Evolutionary conservation across 768 basidiomycete species (phyloP).

Genomic region (Gymnopilus dilepis): DNA sequence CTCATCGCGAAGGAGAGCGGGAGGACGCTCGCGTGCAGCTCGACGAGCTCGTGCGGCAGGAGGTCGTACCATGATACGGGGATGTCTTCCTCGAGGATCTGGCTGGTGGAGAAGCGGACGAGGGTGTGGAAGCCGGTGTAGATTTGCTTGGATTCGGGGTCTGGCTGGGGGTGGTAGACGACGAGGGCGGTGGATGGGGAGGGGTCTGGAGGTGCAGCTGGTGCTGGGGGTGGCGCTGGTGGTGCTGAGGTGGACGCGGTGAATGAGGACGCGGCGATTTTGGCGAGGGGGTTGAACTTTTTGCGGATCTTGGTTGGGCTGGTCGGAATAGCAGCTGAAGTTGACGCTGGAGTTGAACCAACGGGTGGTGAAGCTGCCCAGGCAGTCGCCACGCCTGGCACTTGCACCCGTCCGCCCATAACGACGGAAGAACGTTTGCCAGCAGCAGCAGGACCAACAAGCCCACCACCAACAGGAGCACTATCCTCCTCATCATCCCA

Average conservation of each 20-base stretch:
- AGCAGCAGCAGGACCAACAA: not conserved
- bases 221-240: not conserved
- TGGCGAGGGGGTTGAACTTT: constrained; percentile 16
- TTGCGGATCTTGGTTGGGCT: not conserved
- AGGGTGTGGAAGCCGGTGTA: constrained; percentile 43
- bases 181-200: not conserved
- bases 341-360: not conserved
- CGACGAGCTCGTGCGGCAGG: constrained; percentile 68
- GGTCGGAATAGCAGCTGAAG: not conserved
- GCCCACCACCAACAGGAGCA: constrained; percentile 9
- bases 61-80: constrained; percentile 61
- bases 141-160: constrained; percentile 15
- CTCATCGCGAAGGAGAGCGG: constrained; percentile 19
- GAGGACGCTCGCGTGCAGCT: constrained; percentile 53
- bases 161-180: not conserved
- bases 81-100: constrained; percentile 72
- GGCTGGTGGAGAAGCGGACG: constrained; percentile 70
- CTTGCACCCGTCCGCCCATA: not conserved
- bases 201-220: not conserved
- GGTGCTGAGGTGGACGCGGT: not conserved
- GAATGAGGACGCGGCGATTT: not conserved
- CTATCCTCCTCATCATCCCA: constrained; percentile 23
- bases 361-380: not conserved
- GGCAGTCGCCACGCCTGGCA: not conserved
- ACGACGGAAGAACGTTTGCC: not conserved